Conservation (phyloP, 2,329 filamentous ascomycete genomes). For the Davidsoniella virescens region DNA sequence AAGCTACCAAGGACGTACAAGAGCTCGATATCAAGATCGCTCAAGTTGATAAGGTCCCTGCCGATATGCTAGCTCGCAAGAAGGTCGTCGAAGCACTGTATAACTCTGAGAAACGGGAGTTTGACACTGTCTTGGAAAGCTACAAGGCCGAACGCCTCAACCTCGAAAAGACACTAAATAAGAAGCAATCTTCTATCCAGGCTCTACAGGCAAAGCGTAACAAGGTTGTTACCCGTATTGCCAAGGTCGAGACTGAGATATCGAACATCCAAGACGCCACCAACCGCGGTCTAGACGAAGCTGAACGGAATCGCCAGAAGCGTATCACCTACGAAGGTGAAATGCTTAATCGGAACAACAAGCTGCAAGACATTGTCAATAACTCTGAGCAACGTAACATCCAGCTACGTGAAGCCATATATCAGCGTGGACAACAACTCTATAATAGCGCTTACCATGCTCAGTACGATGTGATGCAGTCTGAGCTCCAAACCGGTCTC, state of each 20-base stretch:
- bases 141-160: conserved; percentile 43
- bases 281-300: conserved; percentile 43
- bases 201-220: conserved; percentile 52
- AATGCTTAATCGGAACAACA: conserved; percentile 28
- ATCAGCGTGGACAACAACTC: conserved; percentile 22
- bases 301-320: conserved; percentile 40
- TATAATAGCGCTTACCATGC: conserved; percentile 10
- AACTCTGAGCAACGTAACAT: conserved; percentile 22
- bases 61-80: conserved; percentile 42
- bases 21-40: conserved; percentile 26
- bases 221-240: conserved; percentile 53
- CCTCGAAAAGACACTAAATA: conserved; percentile 45
- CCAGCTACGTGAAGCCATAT: conserved; percentile 26
- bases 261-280: conserved; percentile 52
- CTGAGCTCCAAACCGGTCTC: conserved; percentile 12
- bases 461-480: background rate
- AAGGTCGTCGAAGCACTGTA: conserved; percentile 36
- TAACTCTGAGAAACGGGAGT: conserved; percentile 39
- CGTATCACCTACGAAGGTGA: conserved; percentile 31
- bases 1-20: conserved; percentile 39
- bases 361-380: conserved; percentile 25
- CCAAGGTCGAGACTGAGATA: conserved; percentile 57
- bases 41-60: conserved; percentile 46
- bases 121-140: conserved; percentile 38
- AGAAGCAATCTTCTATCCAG: conserved; percentile 46